A percentile compares a stretch with the other conserved stretches of the same genome.
These are phyloP conservation scores for Amoebophrya sp. DNA, from an alignment of 169 alveolate genomes.

Conservation along the genomic window DNA sequence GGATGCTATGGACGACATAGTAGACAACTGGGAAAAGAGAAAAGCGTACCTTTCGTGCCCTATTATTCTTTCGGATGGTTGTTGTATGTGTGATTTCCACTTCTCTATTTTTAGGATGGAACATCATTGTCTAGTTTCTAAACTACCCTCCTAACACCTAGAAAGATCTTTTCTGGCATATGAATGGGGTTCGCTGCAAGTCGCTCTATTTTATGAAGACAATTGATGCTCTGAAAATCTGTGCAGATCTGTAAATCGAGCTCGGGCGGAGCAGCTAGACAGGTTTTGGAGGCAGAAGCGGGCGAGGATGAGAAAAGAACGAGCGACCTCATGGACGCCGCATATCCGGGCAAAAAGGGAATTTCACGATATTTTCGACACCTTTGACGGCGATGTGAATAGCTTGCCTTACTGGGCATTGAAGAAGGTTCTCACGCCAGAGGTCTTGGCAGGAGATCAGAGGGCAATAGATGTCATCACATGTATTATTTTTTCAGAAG, in stretches of 20 bases:
- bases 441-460: neutral
- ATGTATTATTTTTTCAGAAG: neutral
- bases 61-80: too few species aligned
- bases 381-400: neutral
- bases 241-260: neutral
- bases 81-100: too few species aligned
- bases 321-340: neutral
- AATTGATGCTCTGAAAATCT: too few species aligned
- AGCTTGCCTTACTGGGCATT: neutral
- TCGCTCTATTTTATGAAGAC: too few species aligned
- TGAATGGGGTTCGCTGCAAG: too few species aligned
- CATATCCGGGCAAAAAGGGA: neutral
- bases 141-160: too few species aligned
- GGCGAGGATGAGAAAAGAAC: neutral
- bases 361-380: neutral
- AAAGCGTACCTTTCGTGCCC: neutral
- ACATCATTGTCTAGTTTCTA: too few species aligned
- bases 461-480: neutral
- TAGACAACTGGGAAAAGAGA: neutral
- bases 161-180: too few species aligned
- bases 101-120: too few species aligned
- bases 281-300: neutral
- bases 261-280: neutral
- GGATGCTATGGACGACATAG: neutral
- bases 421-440: neutral